Evolutionary conservation across 1,139 yeast genomes (phyloP), one percentile per base, ranked within the genome.

Genomic region (Lodderomyces elongisporus): DNA sequence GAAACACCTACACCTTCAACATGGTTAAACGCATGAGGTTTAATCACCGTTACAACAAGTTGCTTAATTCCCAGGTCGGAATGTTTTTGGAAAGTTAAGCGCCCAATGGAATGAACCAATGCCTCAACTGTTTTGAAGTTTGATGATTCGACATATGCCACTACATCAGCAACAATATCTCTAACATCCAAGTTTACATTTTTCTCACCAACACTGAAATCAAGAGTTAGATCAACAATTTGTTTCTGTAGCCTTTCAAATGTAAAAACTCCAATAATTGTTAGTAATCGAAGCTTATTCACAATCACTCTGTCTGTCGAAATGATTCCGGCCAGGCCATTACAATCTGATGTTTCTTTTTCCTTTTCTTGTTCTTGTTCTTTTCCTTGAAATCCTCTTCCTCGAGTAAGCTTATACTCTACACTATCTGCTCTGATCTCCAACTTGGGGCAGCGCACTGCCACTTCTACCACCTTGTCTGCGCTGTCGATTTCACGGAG

Each of bases 121-220:
- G 97, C 96, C 52, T 91, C 98, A 2, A 91, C 95, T 0, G 98
- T 91, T 50, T 85, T 83, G 62, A 85, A 91, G 43, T 79, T 77
- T 1, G 95, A 75, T 13, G 56, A 56, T 48, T 85, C 95, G 7
- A 87, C 85, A 49, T 79, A 84, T 1, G 52, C 49, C 0, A 74
- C 64, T 14, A 76, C 66, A 13, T 60, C 62, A 24, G 69, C 70
- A 20, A 77, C 64, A 14, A 78, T 56, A 14, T 51, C 43, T 39
- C 57, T 63, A 17, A 62, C 56, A 32, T 51, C 49, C 14, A 62
- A 48, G 24, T 56, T 52, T 3, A 66, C 53, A 41, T 58, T 57
- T 14, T 68, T 54, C 4, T 62, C 56, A 4, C 10, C 14, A 38
- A 80, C 54, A 6, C 59, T 61, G 26, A 80, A 51, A 20, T 58